A percentile compares a stretch with the other conserved stretches of the same genome.
phyloP scores from a whole-genome alignment of 1,139 yeast species.

The Scheffersomyces parashehatae region DNA sequence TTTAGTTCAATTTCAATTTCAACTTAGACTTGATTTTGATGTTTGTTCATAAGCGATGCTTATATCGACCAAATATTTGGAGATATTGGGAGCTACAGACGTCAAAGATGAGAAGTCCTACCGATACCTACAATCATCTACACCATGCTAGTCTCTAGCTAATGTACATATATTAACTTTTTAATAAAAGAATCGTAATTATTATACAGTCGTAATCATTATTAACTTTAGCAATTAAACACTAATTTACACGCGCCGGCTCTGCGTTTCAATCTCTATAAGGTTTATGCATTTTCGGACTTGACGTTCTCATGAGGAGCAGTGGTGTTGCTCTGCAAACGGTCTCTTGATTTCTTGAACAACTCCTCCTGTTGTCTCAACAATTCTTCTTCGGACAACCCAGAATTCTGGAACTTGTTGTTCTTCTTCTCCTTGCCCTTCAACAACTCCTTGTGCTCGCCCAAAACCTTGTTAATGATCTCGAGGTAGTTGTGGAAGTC shows the following conservation, averaged over 20 bases:
- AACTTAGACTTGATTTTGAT: too few species aligned
- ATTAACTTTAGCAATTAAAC: not conserved
- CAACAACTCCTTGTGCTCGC: constrained; percentile 84
- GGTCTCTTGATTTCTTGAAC: constrained; percentile 83
- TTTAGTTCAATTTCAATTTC: too few species aligned
- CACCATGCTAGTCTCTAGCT: too few species aligned
- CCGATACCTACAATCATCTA: too few species aligned
- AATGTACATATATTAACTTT: too few species aligned
- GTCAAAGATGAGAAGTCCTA: too few species aligned
- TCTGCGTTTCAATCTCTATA: not conserved
- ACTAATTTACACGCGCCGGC: not conserved
- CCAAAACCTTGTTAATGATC: constrained; percentile 75
- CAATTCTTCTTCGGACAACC: constrained; percentile 88
- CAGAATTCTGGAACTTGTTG: constrained; percentile 90
- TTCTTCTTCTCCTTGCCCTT: constrained; percentile 90
- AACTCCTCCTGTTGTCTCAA: constrained; percentile 90
- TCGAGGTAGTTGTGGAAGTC: constrained; percentile 87
- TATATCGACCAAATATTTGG: too few species aligned
- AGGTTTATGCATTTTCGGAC: not conserved
- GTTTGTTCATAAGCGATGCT: too few species aligned
- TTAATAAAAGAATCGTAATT: not conserved
- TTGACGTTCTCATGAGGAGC: not conserved
- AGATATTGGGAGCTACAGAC: too few species aligned
- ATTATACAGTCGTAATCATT: constrained; percentile 1
- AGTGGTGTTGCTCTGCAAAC: constrained; percentile 47